phyloP scores from a whole-genome alignment of 257 asterid genomes.

The Solanum etuberosum region DNA sequence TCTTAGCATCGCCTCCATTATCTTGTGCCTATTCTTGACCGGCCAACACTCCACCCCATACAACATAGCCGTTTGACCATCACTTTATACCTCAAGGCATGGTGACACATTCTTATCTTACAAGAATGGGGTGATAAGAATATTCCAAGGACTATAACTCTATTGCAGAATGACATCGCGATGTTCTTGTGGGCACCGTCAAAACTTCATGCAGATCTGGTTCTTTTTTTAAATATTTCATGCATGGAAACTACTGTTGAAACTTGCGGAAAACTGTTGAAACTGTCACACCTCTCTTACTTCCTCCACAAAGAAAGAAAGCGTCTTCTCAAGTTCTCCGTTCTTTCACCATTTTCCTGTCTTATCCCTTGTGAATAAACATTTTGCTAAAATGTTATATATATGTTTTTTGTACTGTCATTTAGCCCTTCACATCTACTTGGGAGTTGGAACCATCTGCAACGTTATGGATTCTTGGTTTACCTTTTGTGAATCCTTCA shows the following conservation, averaged over 20 bases:
- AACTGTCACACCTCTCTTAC: background rate
- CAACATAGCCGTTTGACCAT: background rate
- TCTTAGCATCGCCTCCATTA: background rate
- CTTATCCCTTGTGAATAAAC: background rate
- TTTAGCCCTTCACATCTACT: background rate
- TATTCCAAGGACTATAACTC: background rate
- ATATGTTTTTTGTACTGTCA: background rate
- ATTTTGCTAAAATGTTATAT: background rate
- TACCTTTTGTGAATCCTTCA: constrained; percentile 5
- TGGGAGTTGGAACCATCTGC: background rate
- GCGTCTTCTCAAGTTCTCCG: background rate
- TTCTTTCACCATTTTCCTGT: background rate
- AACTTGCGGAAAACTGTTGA: background rate
- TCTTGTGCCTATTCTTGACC: background rate
- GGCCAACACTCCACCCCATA: background rate
- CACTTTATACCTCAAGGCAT: background rate
- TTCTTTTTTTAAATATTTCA: background rate
- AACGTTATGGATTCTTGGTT: background rate
- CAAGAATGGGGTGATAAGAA: background rate
- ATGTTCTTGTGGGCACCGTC: background rate
- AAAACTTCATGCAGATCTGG: background rate
- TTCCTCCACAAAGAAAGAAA: background rate
- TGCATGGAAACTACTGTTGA: background rate
- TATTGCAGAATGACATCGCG: background rate
- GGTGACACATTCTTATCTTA: background rate